Base-by-base conservation (phyloP, 371 early-diverging fungal species). In the Mucor irregularis region DNA sequence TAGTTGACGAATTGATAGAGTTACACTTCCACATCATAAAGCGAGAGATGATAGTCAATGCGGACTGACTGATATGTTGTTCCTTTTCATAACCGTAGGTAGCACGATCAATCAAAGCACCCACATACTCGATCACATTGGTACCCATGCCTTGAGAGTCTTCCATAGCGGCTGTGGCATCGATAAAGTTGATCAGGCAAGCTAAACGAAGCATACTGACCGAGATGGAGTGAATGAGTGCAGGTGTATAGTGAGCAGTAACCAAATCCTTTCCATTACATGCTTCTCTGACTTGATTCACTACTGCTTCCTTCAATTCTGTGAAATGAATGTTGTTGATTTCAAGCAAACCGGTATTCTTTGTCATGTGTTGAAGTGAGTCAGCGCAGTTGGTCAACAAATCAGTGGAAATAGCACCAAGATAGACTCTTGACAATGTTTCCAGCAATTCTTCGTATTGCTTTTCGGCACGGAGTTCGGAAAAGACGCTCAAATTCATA, bases 401-500 rank as follows among this genome's bases (percentile, higher is more conserved):
- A 7, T 65, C 74, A 8, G 69, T 56, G 8, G 63, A 59, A 4
- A 78, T 78, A 16, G 85, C 83, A 51, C 76, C 71, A 30, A 78
- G 54, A 58, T 83, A 88, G 16, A 86, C 63, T 43, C 74, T 76
- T 52, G 65, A 62, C 0, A 89, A 67, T 21, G 74, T 82, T 35
- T 87, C 81, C n/a, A 89, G 58, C 31, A 88, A 62, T 5, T 74
- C 70, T 30, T 87, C 86, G 42, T 81, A 89, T 17, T 76, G 71
- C 76, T 81, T 73, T 52, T 78, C 49, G 76, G 86, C 80, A 11
- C 88, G 82, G 52, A 89, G 56, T 43, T 89, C 89, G 14, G 80
- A 40, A 61, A 89, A 91, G 5, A 82, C 75, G 5, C 74, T 74
- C 43, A 90, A 33, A 43, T 87, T 82, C 65, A 90, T 74, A 3